Base-by-base conservation (phyloP, 805 yeast genomes). In the Kodamaea laetipori region DNA sequence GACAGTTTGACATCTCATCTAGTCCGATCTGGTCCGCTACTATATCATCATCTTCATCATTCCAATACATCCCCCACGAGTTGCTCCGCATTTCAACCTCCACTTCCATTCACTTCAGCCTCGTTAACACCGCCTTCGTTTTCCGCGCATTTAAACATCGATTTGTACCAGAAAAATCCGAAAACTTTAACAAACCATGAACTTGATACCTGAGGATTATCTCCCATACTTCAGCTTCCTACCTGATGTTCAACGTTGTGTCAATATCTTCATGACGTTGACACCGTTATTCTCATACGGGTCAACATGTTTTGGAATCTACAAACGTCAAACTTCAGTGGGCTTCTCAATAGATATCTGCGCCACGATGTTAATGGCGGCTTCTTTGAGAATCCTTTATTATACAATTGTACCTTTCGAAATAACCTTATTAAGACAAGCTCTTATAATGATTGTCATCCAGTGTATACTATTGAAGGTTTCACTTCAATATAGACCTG, bases 291-390 rank as follows among this genome's bases (percentile, higher is more conserved):
- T 90, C 48, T 86, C 96, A 5, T 90, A 90, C 58, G 95, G 96
- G 2, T 78, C 94, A 11, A 89, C 96, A 1, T 77, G 90, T 26
- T 69, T 79, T 37, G 73, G 85, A 49, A 89, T 90, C 10, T 75
- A 80, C 54, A 69, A 74, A 37, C 75, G 78, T 25, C 69, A 81
- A 57, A 76, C 90, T 0, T 77, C 92, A 1, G 71, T 78, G 16
- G 97, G 97, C 16, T 89, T 90, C 57, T 85, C 95, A 4, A 71
- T 89, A n/a, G 97, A 90, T 63, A 86, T 90, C 8, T 90, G 97
- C 64, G 90, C 89, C 5, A 87, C 96, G 5, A 89, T 90, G 96
- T 60, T 90, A 48, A 72, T 88, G 50, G 83, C 96, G 1, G 77
- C 89, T 32, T 77, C 81, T 4, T 65, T 89, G 36, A 72, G 95